Base-by-base conservation (phyloP, 129 eudicot species). In the Sambucus nigra region DNA sequence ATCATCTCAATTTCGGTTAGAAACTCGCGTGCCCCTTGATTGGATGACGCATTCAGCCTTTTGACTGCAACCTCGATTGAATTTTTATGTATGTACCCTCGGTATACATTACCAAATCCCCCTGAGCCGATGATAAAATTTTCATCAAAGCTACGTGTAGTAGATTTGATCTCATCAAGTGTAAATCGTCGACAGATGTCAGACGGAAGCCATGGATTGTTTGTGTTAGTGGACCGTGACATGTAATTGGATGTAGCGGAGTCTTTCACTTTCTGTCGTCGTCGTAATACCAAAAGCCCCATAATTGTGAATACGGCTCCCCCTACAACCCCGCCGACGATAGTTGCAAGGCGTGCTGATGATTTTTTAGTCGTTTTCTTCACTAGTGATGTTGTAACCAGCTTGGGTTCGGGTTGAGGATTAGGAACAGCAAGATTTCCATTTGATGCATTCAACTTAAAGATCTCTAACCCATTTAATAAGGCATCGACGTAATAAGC, bases 101-200 rank as follows among this genome's bases (percentile, higher is more conserved):
- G 74, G 24, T 73, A 81, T 12, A 81, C 89, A 55, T 76, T 81
- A 3, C 86, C 92, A 21, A 82, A 82, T 32, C 92, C 86, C 5
- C 92, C 92, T 0, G 49, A 67, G 0, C 92, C 92, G 4, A 82
- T 65, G 5, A 74, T 59, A 8, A 47, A 57, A 9, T 67, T 60
- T 45, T 74, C 82, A 0, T 79, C 52, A 15, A 82, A 78, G 22
- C 74, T 49, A 5, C 69, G 7, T 0, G 86, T 82, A 17, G 68
- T 76, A 2, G 12, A 53, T 58, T 28, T 65, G 28, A 82, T 49
- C 63, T 82, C 86, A 13, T 57, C 53, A 9, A 82, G 55, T 7
- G 76, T 2, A 52, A 82, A 82, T 19, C 51, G 69, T 12, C 76
- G 70, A n/a, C 81, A 82, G 1, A 69, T 50, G 25, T 72, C 67